Conservation (phyloP, 495 filamentous ascomycete species). For the Achaetomiella virescens region DNA sequence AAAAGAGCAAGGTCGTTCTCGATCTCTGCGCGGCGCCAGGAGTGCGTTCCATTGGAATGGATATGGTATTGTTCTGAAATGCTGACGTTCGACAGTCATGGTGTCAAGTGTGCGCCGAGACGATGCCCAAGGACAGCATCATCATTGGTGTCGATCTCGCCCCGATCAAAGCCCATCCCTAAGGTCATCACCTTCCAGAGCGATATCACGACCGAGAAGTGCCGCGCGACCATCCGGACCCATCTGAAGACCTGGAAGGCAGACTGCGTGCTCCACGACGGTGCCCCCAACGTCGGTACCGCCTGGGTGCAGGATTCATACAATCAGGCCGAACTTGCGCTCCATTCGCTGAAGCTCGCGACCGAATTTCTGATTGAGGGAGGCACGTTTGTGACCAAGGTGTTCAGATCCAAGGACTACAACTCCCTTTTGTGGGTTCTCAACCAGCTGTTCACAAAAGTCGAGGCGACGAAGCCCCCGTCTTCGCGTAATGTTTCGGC, state of each 20-base stretch:
- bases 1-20: conserved; percentile 89
- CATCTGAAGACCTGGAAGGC: conserved; percentile 98
- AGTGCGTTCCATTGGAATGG: conserved; percentile 46
- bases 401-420: conserved; percentile 97
- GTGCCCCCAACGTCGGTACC: conserved; percentile 94
- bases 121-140: conserved; percentile 82
- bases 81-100: conserved; percentile 60
- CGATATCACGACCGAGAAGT: conserved; percentile 98
- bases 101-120: conserved; percentile 96
- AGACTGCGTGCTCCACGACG: conserved; percentile 95
- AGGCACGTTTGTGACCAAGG: conserved; percentile 94
- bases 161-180: conserved; percentile 93
- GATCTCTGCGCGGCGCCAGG: conserved; percentile 97
- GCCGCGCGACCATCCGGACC: conserved; percentile 78
- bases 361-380: conserved; percentile 89
- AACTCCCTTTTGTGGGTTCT: conserved; percentile 95
- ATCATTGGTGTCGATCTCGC: conserved; percentile 94
- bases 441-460: conserved; percentile 89
- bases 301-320: conserved; percentile 99
- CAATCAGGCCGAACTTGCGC: conserved; percentile 89
- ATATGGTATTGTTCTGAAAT: neutral
- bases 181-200: conserved; percentile 90
- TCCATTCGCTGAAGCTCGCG: conserved; percentile 87
- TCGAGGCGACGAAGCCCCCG: conserved; percentile 95
- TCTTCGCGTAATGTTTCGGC: conserved; percentile 93